Percentiles rank a stretch among this genome's conserved stretches.
These are phyloP conservation scores for Silene uniflora DNA, from an alignment of 148 eudicot genomes.

Conservation along the genomic window DNA sequence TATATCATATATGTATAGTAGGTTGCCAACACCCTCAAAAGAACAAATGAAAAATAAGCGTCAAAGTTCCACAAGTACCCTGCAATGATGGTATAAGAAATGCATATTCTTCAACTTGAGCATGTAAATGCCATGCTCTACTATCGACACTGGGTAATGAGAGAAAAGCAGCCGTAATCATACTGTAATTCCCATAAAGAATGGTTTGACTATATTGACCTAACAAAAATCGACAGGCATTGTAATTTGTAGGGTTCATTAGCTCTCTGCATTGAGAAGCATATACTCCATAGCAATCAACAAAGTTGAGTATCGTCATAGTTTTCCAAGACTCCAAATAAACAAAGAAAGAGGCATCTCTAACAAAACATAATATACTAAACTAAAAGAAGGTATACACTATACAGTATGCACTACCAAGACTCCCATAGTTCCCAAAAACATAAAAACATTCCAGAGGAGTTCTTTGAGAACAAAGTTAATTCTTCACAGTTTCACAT, in stretches of 20 bases:
- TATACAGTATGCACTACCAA: neutral
- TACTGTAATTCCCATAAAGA: neutral
- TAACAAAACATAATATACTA: neutral
- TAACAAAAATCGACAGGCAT: neutral
- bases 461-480: neutral
- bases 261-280: neutral
- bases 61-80: neutral
- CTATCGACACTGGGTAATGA: neutral
- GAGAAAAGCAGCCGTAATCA: neutral
- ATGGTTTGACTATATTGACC: neutral
- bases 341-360: neutral
- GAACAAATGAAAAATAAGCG: too few relatives aligned
- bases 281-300: neutral
- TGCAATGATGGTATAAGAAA: neutral
- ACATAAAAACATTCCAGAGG: neutral
- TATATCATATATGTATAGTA: too few relatives aligned
- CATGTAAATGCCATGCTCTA: neutral
- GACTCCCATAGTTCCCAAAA: neutral
- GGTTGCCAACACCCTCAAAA: too few relatives aligned
- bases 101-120: neutral
- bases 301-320: neutral
- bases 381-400: neutral
- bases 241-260: neutral
- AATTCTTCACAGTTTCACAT: neutral
- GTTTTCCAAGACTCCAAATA: neutral